Evolutionary conservation across 2,329 filamentous ascomycete genomes (phyloP).

Genomic region (Gyromitra esculenta): DNA sequence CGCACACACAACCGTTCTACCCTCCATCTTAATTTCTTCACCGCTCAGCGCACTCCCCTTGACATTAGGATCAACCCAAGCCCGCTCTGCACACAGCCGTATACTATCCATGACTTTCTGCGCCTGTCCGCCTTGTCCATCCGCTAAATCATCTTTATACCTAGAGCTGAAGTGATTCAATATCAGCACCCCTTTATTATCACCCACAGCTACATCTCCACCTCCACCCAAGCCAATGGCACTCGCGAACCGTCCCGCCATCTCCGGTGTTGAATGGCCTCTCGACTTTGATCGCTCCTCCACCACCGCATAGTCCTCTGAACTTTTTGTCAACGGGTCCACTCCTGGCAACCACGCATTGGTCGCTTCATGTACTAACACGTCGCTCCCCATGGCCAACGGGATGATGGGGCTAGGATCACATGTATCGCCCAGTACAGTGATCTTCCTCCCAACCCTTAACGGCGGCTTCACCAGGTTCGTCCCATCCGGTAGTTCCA

Average conservation of each 20-base stretch:
- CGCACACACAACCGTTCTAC: slow-evolving; percentile 46
- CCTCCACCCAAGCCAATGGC: slow-evolving; percentile 49
- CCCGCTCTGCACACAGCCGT: slow-evolving; percentile 34
- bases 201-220: slow-evolving; percentile 2
- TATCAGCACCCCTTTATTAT: slow-evolving; percentile 50
- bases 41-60: not conserved
- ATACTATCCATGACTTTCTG: slow-evolving; percentile 44
- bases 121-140: slow-evolving; percentile 44
- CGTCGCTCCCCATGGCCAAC: slow-evolving; percentile 53
- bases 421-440: slow-evolving; percentile 56
- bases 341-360: slow-evolving; percentile 55
- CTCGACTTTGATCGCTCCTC: slow-evolving; percentile 52
- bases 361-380: slow-evolving; percentile 57
- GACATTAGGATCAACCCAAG: slow-evolving; percentile 28
- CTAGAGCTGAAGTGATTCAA: slow-evolving; percentile 57
- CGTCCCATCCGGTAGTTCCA: slow-evolving; percentile 54
- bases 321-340: slow-evolving; percentile 50
- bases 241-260: slow-evolving; percentile 55
- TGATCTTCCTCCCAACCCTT: slow-evolving; percentile 54
- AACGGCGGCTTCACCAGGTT: slow-evolving; percentile 46
- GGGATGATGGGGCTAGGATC: slow-evolving; percentile 51
- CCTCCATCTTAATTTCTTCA: slow-evolving; percentile 7
- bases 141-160: slow-evolving; percentile 55
- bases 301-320: slow-evolving; percentile 52
- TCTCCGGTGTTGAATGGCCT: slow-evolving; percentile 57